Conservation (phyloP, 1,139 yeast genomes). For the Lodderomyces margitis region DNA sequence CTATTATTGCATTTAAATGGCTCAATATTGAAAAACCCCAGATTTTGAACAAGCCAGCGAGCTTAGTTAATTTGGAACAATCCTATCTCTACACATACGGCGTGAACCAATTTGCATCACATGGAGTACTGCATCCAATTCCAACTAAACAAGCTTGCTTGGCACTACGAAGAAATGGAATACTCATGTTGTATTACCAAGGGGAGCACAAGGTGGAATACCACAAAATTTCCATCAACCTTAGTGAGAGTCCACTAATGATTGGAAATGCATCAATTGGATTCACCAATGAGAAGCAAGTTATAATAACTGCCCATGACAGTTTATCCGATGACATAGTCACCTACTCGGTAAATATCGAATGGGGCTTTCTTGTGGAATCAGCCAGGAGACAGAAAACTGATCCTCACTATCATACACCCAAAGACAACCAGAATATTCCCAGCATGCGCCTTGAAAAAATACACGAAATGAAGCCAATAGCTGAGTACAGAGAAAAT, state of each 20-base stretch:
- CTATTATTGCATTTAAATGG: constrained; percentile 63
- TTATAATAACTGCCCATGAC: constrained; percentile 51
- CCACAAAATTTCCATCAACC: constrained; percentile 29
- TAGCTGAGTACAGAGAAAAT: constrained; percentile 19
- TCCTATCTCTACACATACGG: constrained; percentile 46
- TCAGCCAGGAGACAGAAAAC: constrained; percentile 48
- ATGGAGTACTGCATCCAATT: constrained; percentile 69
- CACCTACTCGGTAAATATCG: constrained; percentile 48
- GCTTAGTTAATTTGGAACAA: constrained; percentile 22
- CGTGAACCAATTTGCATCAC: constrained; percentile 56
- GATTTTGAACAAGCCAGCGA: constrained; percentile 53
- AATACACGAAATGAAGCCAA: constrained; percentile 31
- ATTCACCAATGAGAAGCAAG: constrained; percentile 48
- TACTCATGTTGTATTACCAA: constrained; percentile 56
- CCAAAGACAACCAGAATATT: constrained; percentile 32
- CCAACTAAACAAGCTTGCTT: constrained; percentile 71
- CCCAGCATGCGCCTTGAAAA: constrained; percentile 26
- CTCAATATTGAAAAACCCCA: constrained; percentile 64
- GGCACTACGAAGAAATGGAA: constrained; percentile 64
- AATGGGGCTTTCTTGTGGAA: constrained; percentile 60
- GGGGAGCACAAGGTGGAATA: constrained; percentile 63
- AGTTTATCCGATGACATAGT: constrained; percentile 37
- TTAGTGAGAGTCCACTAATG: constrained; percentile 22
- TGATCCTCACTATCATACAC: constrained; percentile 54
- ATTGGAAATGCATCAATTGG: constrained; percentile 59